Percentiles rank a stretch among this genome's conserved stretches.
Evolutionary conservation across 2,329 filamentous ascomycete genomes (phyloP).

Genomic region (Chaetothyriales sp.): DNA sequence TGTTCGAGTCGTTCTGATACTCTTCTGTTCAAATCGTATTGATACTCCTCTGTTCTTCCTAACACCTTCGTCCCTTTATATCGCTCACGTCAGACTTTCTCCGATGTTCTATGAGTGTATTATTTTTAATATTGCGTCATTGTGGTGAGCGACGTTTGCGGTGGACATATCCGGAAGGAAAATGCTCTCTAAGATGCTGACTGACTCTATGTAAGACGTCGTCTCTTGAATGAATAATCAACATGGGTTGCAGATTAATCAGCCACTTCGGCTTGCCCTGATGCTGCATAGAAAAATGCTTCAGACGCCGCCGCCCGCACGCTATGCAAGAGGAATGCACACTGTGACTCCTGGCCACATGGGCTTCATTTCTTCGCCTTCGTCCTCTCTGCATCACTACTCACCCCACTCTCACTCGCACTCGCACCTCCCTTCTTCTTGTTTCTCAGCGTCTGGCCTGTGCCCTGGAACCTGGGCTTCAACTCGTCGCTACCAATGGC

Average conservation of each 20-base stretch:
- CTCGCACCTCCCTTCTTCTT: constrained; percentile 51
- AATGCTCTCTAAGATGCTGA: no score
- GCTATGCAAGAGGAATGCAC: not conserved
- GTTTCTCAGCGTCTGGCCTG: constrained; percentile 62
- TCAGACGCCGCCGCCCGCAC: not conserved
- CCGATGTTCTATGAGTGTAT: no score
- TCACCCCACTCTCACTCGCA: constrained; percentile 24
- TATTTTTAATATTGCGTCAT: no score
- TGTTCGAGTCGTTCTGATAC: not conserved
- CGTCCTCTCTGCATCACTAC: constrained; percentile 20
- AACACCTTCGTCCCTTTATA: no score
- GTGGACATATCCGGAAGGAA: no score
- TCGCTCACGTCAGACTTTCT: no score
- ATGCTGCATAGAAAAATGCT: not conserved
- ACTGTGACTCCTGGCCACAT: not conserved
- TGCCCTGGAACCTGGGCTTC: constrained; percentile 64
- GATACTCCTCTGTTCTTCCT: no score
- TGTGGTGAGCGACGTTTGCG: no score
- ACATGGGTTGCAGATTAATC: not conserved
- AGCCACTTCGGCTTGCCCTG: not conserved
- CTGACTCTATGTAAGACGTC: no score
- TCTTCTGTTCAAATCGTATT: not conserved
- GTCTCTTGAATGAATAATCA: no score
- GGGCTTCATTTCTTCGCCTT: not conserved
- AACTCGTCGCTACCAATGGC: constrained; percentile 46